A percentile compares a stretch with the other conserved stretches of the same genome.
phyloP scores from a whole-genome alignment of 352 stramenopile genomes.

The Phytophthora aleatoria region DNA sequence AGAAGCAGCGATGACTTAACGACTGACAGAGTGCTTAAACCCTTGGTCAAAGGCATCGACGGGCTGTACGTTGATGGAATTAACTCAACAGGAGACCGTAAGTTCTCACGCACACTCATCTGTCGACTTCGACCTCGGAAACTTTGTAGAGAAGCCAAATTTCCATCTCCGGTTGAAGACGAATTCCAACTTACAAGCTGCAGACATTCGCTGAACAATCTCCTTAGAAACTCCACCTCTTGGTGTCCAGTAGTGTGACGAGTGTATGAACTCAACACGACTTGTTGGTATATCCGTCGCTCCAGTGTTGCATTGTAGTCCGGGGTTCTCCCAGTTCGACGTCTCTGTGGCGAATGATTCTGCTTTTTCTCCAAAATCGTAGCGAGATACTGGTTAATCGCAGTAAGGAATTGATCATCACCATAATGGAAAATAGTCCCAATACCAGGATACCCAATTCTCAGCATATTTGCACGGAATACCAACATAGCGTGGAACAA shows the following conservation, averaged over 20 bases:
- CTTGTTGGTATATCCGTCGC: conserved; percentile 25
- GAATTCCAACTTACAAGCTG: conserved; percentile 17
- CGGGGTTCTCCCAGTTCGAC: background rate
- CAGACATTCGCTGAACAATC: conserved; percentile 31
- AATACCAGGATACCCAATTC: conserved; percentile 10
- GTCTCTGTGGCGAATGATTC: background rate
- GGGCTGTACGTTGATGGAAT: background rate
- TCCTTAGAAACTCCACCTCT: conserved; percentile 23
- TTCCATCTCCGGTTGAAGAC: background rate
- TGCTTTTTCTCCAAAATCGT: conserved; percentile 19
- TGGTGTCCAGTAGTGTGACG: conserved; percentile 18
- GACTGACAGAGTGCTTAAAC: background rate
- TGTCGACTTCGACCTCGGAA: conserved; percentile 13
- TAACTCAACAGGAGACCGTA: background rate
- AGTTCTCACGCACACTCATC: conserved; percentile 15
- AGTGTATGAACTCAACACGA: conserved; percentile 31
- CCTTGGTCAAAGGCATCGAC: background rate
- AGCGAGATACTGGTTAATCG: conserved; percentile 25
- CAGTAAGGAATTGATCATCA: conserved; percentile 32
- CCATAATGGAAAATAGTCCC: conserved; percentile 16
- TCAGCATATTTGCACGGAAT: conserved; percentile 27
- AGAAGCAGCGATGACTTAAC: conserved; percentile 5
- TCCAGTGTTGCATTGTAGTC: conserved; percentile 3
- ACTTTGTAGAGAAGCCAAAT: background rate
- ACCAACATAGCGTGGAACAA: conserved; percentile 47